Conservation (phyloP, 2,329 filamentous ascomycete genomes). For the Aspergillus tubingensis region DNA sequence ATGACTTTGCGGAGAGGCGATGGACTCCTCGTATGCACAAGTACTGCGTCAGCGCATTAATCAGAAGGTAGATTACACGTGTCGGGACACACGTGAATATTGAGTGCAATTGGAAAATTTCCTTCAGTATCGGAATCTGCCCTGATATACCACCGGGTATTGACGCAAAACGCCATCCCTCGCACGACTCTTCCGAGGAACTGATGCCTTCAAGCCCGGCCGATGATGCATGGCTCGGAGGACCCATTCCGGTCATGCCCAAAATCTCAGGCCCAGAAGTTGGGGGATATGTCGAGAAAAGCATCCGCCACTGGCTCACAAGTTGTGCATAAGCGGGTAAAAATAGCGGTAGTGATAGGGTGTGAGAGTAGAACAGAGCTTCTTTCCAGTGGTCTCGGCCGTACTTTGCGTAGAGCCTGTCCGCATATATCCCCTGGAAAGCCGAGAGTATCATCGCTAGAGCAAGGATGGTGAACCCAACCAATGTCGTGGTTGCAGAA, state of each 20-base stretch:
- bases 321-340: conserved; percentile 40
- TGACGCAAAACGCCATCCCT: neutral
- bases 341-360: conserved; percentile 50
- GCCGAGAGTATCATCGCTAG: conserved; percentile 87
- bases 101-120: conserved; percentile 17
- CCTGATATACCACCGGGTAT: neutral
- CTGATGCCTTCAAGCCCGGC: neutral
- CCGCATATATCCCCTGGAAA: conserved; percentile 92
- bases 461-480: conserved; percentile 80
- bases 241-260: neutral
- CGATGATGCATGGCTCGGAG: neutral
- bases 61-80: conserved; percentile 41
- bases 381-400: conserved; percentile 86
- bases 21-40: conserved; percentile 96
- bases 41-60: conserved; percentile 80
- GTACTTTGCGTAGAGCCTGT: conserved; percentile 82
- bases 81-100: conserved; percentile 34
- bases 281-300: conserved; percentile 38
- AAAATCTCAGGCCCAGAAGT: conserved; percentile 23
- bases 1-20: conserved; percentile 82
- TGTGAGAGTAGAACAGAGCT: conserved; percentile 89
- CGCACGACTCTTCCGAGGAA: neutral
- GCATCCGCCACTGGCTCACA: conserved; percentile 36
- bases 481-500: conserved; percentile 41
- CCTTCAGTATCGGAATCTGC: neutral